These are phyloP conservation scores for Xylaria sp. DNA, from an alignment of 2,329 filamentous ascomycete genomes.

Conservation along the genomic window DNA sequence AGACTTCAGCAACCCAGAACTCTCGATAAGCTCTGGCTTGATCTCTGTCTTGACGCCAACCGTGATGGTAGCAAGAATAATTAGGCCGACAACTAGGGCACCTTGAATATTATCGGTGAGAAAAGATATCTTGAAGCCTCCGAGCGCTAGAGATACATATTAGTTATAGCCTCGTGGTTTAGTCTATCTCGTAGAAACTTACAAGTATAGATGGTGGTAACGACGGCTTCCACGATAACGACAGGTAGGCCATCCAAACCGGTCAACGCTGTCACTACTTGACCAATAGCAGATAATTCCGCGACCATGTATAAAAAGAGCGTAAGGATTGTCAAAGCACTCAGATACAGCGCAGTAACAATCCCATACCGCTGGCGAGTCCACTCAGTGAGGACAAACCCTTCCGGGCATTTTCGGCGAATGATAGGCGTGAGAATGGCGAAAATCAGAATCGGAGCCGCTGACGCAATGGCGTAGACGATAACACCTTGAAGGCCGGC, in stretches of 20 bases:
- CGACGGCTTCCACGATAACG: constrained; percentile 79
- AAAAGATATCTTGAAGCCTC: constrained; percentile 86
- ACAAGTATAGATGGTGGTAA: constrained; percentile 89
- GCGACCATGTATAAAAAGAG: constrained; percentile 90
- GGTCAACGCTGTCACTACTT: constrained; percentile 79
- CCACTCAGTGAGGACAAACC: constrained; percentile 88
- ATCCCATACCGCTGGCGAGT: constrained; percentile 80
- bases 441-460: constrained; percentile 79
- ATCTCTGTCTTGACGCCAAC: constrained; percentile 81
- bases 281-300: constrained; percentile 82
- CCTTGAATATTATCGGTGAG: constrained; percentile 86
- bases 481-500: constrained; percentile 82
- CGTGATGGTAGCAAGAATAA: constrained; percentile 81
- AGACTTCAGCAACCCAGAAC: constrained; percentile 75
- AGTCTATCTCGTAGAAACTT: constrained; percentile 43
- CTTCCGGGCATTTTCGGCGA: constrained; percentile 81
- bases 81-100: constrained; percentile 78
- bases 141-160: constrained; percentile 65
- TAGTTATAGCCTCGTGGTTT: constrained; percentile 27
- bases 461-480: constrained; percentile 78
- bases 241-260: constrained; percentile 79
- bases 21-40: constrained; percentile 72
- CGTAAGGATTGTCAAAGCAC: constrained; percentile 80
- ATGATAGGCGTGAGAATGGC: constrained; percentile 81
- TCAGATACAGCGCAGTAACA: constrained; percentile 76